phyloP scores from a whole-genome alignment of 2,329 filamentous ascomycete species.

The Alternaria sp. region DNA sequence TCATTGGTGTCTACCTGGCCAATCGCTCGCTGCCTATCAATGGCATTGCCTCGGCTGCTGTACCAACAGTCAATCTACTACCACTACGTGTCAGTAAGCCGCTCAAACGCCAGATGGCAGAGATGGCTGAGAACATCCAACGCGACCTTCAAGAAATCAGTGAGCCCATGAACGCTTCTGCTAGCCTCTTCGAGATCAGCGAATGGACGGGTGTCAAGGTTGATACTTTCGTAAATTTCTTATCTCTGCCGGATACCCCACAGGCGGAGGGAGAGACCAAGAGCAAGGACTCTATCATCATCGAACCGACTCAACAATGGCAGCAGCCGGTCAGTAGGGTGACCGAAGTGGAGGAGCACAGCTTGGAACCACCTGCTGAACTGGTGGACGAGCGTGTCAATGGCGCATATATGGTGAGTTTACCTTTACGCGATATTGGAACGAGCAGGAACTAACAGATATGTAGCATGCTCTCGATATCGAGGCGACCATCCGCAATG shows the following conservation, averaged over 20 bases:
- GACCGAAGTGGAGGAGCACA: conserved; percentile 1
- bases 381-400: conserved; percentile 32
- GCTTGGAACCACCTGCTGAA: conserved; percentile 22
- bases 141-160: conserved; percentile 69
- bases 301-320: conserved; percentile 27
- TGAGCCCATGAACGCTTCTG: conserved; percentile 60
- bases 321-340: conserved; percentile 26
- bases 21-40: conserved; percentile 68
- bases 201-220: conserved; percentile 76
- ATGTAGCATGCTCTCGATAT: conserved; percentile 61
- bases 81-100: conserved; percentile 66
- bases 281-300: conserved; percentile 19
- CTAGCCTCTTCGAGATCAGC: conserved; percentile 72
- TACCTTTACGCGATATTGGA: conserved; percentile 5
- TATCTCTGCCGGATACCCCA: conserved; percentile 60
- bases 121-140: conserved; percentile 69
- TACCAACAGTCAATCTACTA: conserved; percentile 80
- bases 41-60: conserved; percentile 58
- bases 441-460: conserved; percentile 37
- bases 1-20: conserved; percentile 83
- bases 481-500: conserved; percentile 58
- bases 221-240: conserved; percentile 81
- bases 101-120: conserved; percentile 46
- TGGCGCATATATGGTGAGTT: conserved; percentile 49
- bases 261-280: conserved; percentile 8